Evolutionary conservation across 306 rosid species (phyloP), one percentile per base, ranked within the genome.

Genomic region (Lupinus albus): DNA sequence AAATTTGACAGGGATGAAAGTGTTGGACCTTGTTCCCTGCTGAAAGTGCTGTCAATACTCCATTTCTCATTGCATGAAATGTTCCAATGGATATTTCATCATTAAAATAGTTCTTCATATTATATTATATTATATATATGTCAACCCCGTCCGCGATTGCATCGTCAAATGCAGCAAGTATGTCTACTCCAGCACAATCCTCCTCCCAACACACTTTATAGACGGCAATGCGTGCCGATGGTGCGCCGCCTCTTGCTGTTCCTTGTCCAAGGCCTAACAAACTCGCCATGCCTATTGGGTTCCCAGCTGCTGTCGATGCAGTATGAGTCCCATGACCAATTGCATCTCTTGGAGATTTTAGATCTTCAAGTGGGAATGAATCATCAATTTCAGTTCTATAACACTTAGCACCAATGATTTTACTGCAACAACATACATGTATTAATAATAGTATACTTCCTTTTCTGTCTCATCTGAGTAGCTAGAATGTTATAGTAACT

Each of bases 121-220:
- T n/a, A n/a, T n/a, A n/a, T n/a, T n/a, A n/a, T n/a, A n/a, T n/a
- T n/a, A n/a, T n/a, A n/a, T n/a, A n/a, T n/a, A n/a, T 73, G 25
- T 88, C 91, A 5, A 85, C 86, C 1, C 91, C 87, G 28, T 88
- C 89, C 0, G 70, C 78, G 28, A 88, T 81, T 6, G 86, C 88
- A 2, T 62, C 85, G 53, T 84, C 86, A 54, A 87, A 82, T 2
- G 80, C 86, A 0, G 63, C 62, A 25, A 84, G 80, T 0, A 67
- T 48, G 7, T 81, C 73, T 0, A 51, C 73, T 0, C 73, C 78
- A 0, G 0, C 0, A 17, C 84, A 79, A 4, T 7, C 38, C 5
- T 64, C 13, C 2, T 0, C 6, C 81, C 75, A 61, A 36, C 79
- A 76, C 0, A 11, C 33, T 63, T 80, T 76, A 65, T 69, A 77